Evolutionary conservation across 2,329 filamentous ascomycete genomes (phyloP).

Genomic region (Dothistroma septosporum): DNA sequence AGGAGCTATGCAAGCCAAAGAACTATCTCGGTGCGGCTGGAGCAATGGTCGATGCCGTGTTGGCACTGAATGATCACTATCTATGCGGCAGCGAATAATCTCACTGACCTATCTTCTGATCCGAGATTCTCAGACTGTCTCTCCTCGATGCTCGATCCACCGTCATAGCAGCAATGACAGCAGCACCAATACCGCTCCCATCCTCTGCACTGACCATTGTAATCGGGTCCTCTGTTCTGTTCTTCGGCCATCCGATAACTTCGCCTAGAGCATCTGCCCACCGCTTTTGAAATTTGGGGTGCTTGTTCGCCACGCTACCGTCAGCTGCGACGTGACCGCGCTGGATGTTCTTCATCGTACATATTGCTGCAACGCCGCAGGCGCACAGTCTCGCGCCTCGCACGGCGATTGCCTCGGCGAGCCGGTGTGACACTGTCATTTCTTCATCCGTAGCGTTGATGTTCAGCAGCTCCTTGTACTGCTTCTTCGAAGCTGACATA

Average conservation of each 20-base stretch:
- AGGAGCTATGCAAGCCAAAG: slow-evolving; percentile 26
- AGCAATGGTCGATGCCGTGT: slow-evolving; percentile 25
- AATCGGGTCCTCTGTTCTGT: slow-evolving; percentile 34
- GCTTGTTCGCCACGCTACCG: slow-evolving; percentile 40
- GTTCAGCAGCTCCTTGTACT: slow-evolving; percentile 26
- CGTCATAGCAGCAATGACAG: slow-evolving; percentile 34
- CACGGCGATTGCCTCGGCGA: slow-evolving; percentile 34
- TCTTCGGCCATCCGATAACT: slow-evolving; percentile 36
- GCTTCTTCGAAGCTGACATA: slow-evolving; percentile 22
- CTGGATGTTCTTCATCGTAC: slow-evolving; percentile 31
- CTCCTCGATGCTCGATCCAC: slow-evolving; percentile 26
- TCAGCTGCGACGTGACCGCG: slow-evolving; percentile 39
- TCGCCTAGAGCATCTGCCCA: slow-evolving; percentile 41
- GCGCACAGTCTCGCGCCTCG: slow-evolving; percentile 37
- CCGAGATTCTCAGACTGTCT: not conserved
- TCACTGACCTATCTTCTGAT: slow-evolving; percentile 1
- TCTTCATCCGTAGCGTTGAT: slow-evolving; percentile 28
- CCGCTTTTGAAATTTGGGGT: slow-evolving; percentile 40
- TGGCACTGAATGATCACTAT: slow-evolving; percentile 7
- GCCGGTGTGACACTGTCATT: slow-evolving; percentile 27
- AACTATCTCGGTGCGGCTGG: slow-evolving; percentile 26
- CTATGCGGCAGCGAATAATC: not conserved
- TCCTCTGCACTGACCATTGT: slow-evolving; percentile 40
- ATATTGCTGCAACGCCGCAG: slow-evolving; percentile 39
- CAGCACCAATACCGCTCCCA: slow-evolving; percentile 41